phyloP scores from a whole-genome alignment of 106 monocot species.

The Narthecium ossifragum region DNA sequence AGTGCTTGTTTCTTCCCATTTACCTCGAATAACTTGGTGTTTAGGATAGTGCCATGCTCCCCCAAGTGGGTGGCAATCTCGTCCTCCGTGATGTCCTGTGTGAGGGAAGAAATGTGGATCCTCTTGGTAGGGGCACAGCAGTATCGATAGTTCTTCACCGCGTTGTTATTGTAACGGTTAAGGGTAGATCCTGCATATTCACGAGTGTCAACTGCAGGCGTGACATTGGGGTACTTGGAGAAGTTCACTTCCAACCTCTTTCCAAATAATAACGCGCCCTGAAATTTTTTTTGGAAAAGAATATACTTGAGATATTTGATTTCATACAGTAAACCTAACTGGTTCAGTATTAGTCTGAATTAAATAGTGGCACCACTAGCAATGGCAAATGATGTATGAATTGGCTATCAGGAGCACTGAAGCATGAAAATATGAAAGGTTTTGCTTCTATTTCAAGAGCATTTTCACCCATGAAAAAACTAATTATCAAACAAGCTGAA shows the following conservation, averaged over 20 bases:
- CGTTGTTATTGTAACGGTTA: slow-evolving; percentile 83
- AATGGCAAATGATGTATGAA: too few species aligned
- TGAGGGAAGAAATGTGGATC: slow-evolving; percentile 74
- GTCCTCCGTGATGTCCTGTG: slow-evolving; percentile 57
- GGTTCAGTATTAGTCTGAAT: too few species aligned
- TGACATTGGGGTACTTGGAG: slow-evolving; percentile 88
- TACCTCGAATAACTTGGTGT: slow-evolving; percentile 64
- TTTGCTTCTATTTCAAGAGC: too few species aligned
- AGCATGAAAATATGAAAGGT: too few species aligned
- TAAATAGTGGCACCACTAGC: too few species aligned
- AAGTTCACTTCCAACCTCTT: slow-evolving; percentile 84
- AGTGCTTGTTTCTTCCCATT: slow-evolving; percentile 82
- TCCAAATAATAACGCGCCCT: slow-evolving; percentile 83
- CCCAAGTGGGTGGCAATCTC: slow-evolving; percentile 51
- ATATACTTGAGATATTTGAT: too few species aligned
- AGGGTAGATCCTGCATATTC: slow-evolving; percentile 75
- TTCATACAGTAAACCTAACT: too few species aligned
- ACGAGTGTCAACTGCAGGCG: slow-evolving; percentile 56
- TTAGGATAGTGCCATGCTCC: slow-evolving; percentile 59
- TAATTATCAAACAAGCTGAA: too few species aligned
- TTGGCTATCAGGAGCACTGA: too few species aligned
- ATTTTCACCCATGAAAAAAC: too few species aligned
- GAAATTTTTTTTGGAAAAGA: too few species aligned
- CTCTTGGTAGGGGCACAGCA: slow-evolving; percentile 76
- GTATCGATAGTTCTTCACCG: slow-evolving; percentile 65